Base-by-base conservation (phyloP, 2,329 filamentous ascomycete species). In the Aspergillus alliaceus region DNA sequence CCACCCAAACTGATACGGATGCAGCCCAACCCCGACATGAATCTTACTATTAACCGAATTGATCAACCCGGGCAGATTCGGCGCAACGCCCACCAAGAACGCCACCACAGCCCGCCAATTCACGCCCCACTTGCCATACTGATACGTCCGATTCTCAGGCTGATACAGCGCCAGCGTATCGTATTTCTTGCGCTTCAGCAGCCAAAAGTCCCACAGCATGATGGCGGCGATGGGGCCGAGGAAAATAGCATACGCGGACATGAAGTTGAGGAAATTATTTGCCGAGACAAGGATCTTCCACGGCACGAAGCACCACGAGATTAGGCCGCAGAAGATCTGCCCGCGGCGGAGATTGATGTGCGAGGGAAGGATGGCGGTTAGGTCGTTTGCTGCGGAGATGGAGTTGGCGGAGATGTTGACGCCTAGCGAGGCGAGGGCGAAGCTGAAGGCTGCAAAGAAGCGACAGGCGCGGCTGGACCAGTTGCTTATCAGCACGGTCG, bases 1-100 rank as follows among this genome's bases (percentile, higher is more conserved):
- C 82, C 86, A 89, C n/a, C 86, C 85, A 66, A 89, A 86, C 25
- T 82, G 79, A 66, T 88, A 89, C 4, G 87, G 74, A 60, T 83
- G 80, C 0, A 78, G 73, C 0, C 86, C 86, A 0, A 74, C 72
- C 0, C 79, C 79, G 1, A 76, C 69, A 12, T 67, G 44, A 32
- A 77, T 64, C 11, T 57, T 54, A 0, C 61, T 44, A 56, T 78
- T 79, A 32, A 82, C 77, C 63, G 64, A 67, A 51, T 78, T 69
- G 2, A 76, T 75, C 57, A 88, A 75, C 0, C 84, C 85, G 0
- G 85, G 85, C 1, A 88, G 64, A 44, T 80, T 82, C 0, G 85
- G 85, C 1, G 73, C 79, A 0, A 87, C 80, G 6, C 82, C 81
- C 6, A 83, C 73, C n/a, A 86, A 46, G 61, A 88, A 84, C 0